Evolutionary conservation across 2,329 filamentous ascomycete genomes (phyloP), one percentile per base, ranked within the genome.

Genomic region (Arthrobotrys sinensis): DNA sequence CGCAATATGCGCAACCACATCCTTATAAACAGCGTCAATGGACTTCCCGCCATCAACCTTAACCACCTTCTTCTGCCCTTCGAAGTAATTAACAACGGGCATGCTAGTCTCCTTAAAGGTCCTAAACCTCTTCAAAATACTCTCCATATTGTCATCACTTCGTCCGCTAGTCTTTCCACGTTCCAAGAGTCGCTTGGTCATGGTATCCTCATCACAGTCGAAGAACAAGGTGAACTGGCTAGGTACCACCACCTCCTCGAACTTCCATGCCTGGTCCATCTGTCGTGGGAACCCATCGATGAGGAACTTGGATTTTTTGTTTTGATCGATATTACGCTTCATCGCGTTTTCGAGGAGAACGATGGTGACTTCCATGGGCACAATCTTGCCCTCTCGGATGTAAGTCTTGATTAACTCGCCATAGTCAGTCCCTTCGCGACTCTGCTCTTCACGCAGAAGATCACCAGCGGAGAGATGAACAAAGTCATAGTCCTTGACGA

Each of bases 291-390:
- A 99, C 11, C 86, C 90, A 81, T 92, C 90, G 79, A 91, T 90
- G 80, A 91, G 83, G 87, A 98, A 98, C 82, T 92, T 90, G 66
- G 89, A 89, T 84, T 90, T 91, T 80, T 83, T 84, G 66, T 40
- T 76, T 83, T 66, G 80, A 82, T 79, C 83, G 65, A 97, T 89
- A 11, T 89, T 88, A 7, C 88, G 90, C 71, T 88, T 88, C 93
- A 99, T 98, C 75, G 94, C 93, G 85, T 97, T 97, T 86, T 97
- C 94, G 50, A 99, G 89, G 40, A 99, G 86, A 82, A 94, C 91
- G 76, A 99, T 92, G 4, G 96, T 99, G 63, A 98, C 94, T 85
- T 98, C 95, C 93, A 97, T 97, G n/a, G 96, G 96, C 11, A 81
- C 96, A 85, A 99, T 99, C 82, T 90, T 90, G 76, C 96, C 96